Conservation (phyloP, 2,329 filamentous ascomycete genomes). For the Sporothrix humicola region DNA sequence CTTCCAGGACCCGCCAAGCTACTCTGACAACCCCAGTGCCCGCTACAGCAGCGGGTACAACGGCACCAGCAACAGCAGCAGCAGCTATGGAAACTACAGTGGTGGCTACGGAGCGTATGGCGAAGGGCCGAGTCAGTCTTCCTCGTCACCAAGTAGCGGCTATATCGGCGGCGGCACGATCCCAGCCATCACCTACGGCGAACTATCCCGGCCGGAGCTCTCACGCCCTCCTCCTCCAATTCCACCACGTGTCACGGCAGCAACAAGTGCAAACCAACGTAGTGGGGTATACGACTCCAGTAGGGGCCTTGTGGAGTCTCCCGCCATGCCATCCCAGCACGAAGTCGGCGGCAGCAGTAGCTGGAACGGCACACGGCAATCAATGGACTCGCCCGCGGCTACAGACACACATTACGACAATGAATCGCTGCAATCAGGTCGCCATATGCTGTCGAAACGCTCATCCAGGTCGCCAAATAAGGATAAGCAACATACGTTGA, state of each 20-base stretch:
- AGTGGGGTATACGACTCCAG: constrained; percentile 58
- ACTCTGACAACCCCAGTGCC: background rate
- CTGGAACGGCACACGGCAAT: background rate
- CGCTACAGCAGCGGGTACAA: constrained; percentile 3
- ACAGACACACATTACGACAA: constrained; percentile 5
- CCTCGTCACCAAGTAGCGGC: constrained; percentile 44
- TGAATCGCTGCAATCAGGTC: background rate
- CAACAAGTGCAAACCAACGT: constrained; percentile 42
- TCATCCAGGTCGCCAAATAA: constrained; percentile 58
- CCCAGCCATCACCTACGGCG: constrained; percentile 77
- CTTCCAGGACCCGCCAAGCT: constrained; percentile 33
- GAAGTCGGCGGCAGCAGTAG: constrained; percentile 16
- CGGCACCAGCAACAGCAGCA: background rate
- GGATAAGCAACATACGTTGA: constrained; percentile 63
- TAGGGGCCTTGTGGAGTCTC: constrained; percentile 45
- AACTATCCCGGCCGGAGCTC: constrained; percentile 68
- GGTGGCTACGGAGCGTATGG: constrained; percentile 11
- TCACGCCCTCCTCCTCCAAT: constrained; percentile 55
- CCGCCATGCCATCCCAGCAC: constrained; percentile 26
- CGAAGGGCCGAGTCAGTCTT: background rate
- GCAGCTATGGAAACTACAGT: background rate
- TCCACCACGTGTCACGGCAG: constrained; percentile 57
- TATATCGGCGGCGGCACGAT: constrained; percentile 84
- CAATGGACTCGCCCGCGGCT: background rate
- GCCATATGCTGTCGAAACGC: constrained; percentile 29